Conservation (phyloP, 1,284 basidiomycete species). For the Athelia sp. region DNA sequence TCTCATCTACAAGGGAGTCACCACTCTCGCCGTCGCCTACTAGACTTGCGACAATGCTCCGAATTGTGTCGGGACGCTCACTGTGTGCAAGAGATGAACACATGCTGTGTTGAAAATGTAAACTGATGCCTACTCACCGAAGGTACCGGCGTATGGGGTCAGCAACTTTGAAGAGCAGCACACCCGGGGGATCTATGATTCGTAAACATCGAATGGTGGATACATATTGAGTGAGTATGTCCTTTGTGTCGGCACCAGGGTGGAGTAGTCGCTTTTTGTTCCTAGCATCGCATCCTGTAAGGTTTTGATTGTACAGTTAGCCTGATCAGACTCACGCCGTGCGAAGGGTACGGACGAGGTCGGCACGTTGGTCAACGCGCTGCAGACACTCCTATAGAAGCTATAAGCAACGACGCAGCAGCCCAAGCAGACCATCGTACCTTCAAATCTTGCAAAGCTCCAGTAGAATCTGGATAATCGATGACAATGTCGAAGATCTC, state of each 20-base stretch:
- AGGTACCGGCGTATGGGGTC: conserved; percentile 87
- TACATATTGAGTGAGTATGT: conserved; percentile 92
- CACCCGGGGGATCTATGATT: conserved; percentile 88
- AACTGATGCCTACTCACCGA: conserved; percentile 41
- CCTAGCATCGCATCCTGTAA: conserved; percentile 30
- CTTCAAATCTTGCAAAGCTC: conserved; percentile 86
- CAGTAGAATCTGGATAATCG: conserved; percentile 84
- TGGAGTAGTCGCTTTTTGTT: conserved; percentile 87
- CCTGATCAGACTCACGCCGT: conserved; percentile 47
- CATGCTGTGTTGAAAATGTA: conserved; percentile 1
- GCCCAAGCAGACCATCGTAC: conserved; percentile 32
- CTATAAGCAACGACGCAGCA: not conserved
- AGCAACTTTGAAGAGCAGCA: conserved; percentile 87
- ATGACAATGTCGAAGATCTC: conserved; percentile 97
- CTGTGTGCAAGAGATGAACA: conserved; percentile 29
- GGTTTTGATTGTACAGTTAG: no score
- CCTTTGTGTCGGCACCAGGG: conserved; percentile 92
- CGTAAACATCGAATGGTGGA: conserved; percentile 90
- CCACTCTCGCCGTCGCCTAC: conserved; percentile 84
- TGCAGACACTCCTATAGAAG: conserved; percentile 62
- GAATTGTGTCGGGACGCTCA: conserved; percentile 85
- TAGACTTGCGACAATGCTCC: conserved; percentile 86
- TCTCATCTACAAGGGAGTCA: conserved; percentile 75
- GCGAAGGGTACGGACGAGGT: conserved; percentile 66
- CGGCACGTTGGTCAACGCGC: conserved; percentile 72